These are phyloP conservation scores for Scorias spongiosa DNA, from an alignment of 2,329 filamentous ascomycete genomes.

Conservation along the genomic window DNA sequence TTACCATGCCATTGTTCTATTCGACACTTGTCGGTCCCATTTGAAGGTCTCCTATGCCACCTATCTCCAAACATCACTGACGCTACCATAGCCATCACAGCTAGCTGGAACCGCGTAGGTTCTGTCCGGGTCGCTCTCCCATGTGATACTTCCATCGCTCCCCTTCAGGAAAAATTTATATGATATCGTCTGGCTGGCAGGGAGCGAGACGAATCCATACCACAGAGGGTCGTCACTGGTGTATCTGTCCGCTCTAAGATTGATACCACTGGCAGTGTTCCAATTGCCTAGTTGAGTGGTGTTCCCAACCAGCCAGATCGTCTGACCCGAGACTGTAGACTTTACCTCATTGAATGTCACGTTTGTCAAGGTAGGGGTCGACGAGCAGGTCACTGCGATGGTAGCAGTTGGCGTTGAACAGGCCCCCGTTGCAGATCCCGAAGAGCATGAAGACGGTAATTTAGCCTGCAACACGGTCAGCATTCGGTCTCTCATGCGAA, in stretches of 20 bases:
- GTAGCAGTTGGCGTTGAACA: slow-evolving; percentile 16
- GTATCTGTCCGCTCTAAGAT: slow-evolving; percentile 43
- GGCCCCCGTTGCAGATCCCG: slow-evolving; percentile 12
- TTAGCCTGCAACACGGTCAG: slow-evolving; percentile 3
- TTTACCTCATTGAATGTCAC: slow-evolving; percentile 47
- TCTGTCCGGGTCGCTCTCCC: slow-evolving; percentile 43
- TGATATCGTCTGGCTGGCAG: slow-evolving; percentile 39
- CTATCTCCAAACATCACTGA: neutral
- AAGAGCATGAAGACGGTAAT: slow-evolving; percentile 12
- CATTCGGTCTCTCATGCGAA: neutral
- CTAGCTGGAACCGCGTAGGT: neutral
- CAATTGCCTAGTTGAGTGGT: slow-evolving; percentile 43
- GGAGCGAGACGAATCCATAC: slow-evolving; percentile 38
- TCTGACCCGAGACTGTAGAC: slow-evolving; percentile 45
- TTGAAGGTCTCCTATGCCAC: neutral
- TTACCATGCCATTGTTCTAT: no score
- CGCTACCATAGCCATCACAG: neutral
- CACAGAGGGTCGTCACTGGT: slow-evolving; percentile 44
- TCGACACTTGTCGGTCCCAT: no score
- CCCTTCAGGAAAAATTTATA: slow-evolving; percentile 54
- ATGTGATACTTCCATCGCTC: slow-evolving; percentile 37
- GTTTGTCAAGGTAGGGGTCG: slow-evolving; percentile 12
- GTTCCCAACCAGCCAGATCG: slow-evolving; percentile 48
- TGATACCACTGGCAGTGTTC: slow-evolving; percentile 36
- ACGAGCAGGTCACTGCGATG: slow-evolving; percentile 3